Percentiles rank a stretch among this genome's conserved stretches.
Conservation (phyloP, 192 early-diverging fungal species). For the Coemansia sp. region DNA sequence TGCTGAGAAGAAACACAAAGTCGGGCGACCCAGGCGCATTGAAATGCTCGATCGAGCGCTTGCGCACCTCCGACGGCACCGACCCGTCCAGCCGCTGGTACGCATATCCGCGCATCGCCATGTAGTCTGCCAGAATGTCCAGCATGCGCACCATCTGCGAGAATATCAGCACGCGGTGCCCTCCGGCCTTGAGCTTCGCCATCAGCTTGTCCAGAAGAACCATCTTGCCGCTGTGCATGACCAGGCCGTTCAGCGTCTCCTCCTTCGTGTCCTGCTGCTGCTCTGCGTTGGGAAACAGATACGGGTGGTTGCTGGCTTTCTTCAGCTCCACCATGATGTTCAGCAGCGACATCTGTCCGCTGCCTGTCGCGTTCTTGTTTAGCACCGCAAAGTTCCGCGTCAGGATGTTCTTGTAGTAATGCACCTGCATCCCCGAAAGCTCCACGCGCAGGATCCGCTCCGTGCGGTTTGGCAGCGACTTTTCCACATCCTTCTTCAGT, state of each 20-base stretch:
- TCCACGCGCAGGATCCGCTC: conserved; percentile 96
- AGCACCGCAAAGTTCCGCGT: conserved; percentile 91
- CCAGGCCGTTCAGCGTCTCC: conserved; percentile 77
- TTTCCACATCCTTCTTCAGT: conserved; percentile 98
- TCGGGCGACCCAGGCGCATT: conserved; percentile 91
- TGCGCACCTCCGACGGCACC: conserved; percentile 84
- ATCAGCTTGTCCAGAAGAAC: conserved; percentile 94
- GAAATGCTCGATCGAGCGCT: conserved; percentile 95
- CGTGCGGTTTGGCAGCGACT: conserved; percentile 91
- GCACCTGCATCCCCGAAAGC: conserved; percentile 83
- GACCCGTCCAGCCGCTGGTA: conserved; percentile 96
- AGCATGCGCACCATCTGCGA: conserved; percentile 98
- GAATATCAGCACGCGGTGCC: conserved; percentile 97
- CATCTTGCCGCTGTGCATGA: conserved; percentile 98
- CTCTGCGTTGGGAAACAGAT: conserved; percentile 82
- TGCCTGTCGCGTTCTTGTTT: conserved; percentile 66
- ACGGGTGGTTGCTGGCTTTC: conserved; percentile 97
- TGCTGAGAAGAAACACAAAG: conserved; percentile 97
- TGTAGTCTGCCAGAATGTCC: conserved; percentile 94
- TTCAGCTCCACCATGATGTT: conserved; percentile 98
- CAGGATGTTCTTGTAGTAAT: conserved; percentile 94
- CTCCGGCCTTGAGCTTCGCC: conserved; percentile 81
- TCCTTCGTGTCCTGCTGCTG: conserved; percentile 57
- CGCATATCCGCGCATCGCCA: conserved; percentile 79
- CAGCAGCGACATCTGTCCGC: conserved; percentile 72